A percentile compares a stretch with the other conserved stretches of the same genome.
phyloP scores from a whole-genome alignment of 805 yeast genomes.

The Myxozyma neotropica region DNA sequence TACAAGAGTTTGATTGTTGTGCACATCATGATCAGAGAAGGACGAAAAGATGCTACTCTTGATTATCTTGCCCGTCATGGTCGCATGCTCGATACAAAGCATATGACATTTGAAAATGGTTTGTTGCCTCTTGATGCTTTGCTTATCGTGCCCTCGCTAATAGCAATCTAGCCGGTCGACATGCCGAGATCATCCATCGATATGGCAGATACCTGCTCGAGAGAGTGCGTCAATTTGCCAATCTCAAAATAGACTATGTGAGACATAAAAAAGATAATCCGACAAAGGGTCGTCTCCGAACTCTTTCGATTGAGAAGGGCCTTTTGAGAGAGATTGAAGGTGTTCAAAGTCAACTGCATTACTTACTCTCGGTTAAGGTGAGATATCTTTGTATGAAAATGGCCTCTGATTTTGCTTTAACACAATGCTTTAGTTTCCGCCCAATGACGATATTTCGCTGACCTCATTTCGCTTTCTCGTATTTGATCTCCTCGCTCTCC shows the following conservation, averaged over 20 bases:
- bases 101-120: slow-evolving; percentile 38
- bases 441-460: slow-evolving; percentile 79
- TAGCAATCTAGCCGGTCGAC: slow-evolving; percentile 30
- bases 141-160: neutral
- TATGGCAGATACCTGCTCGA: slow-evolving; percentile 72
- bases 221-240: slow-evolving; percentile 70
- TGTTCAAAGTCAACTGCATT: slow-evolving; percentile 78
- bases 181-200: slow-evolving; percentile 51
- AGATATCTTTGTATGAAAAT: neutral
- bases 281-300: slow-evolving; percentile 56
- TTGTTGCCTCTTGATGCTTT: slow-evolving; percentile 30
- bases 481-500: slow-evolving; percentile 82
- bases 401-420: no score
- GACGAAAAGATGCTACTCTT: slow-evolving; percentile 75
- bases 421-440: slow-evolving; percentile 52
- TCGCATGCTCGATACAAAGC: slow-evolving; percentile 53
- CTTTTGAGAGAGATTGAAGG: slow-evolving; percentile 81
- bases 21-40: slow-evolving; percentile 92
- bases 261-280: slow-evolving; percentile 50
- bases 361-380: slow-evolving; percentile 65
- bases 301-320: slow-evolving; percentile 72
- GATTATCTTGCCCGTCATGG: slow-evolving; percentile 56
- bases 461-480: slow-evolving; percentile 86
- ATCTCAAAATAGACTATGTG: slow-evolving; percentile 72
- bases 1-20: slow-evolving; percentile 81